Percentiles rank a stretch among this genome's conserved stretches.
phyloP scores from a whole-genome alignment of 2,329 filamentous ascomycete species.

The Pseudogymnoascus sp. region DNA sequence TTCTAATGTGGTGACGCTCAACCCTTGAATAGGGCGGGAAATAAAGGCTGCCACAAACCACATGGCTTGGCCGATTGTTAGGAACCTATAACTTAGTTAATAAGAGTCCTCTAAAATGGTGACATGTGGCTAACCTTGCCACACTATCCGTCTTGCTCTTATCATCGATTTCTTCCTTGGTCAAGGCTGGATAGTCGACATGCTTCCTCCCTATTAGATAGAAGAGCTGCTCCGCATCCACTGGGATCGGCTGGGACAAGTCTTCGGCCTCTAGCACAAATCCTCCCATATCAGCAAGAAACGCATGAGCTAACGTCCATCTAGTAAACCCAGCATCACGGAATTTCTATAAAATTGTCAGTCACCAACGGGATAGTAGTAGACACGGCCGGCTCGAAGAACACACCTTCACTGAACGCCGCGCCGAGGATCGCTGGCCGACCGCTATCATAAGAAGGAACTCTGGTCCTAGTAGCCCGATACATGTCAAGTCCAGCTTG shows the following conservation, averaged over 20 bases:
- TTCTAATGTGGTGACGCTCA: slow-evolving; percentile 20
- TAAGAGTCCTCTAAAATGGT: slow-evolving; percentile 4
- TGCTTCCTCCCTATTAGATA: slow-evolving; percentile 27
- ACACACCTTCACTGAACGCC: slow-evolving; percentile 27
- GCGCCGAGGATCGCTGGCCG: slow-evolving; percentile 30
- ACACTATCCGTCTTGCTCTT: slow-evolving; percentile 28
- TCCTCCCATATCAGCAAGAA: slow-evolving; percentile 37
- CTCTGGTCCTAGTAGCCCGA: slow-evolving; percentile 33
- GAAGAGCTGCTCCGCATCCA: slow-evolving; percentile 31
- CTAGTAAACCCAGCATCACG: slow-evolving; percentile 10
- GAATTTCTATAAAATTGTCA: slow-evolving; percentile 12
- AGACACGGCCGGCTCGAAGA: too few relatives aligned
- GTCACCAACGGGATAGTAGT: not conserved
- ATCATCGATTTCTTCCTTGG: slow-evolving; percentile 23
- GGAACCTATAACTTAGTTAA: slow-evolving; percentile 21
- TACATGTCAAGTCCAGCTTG: slow-evolving; percentile 29
- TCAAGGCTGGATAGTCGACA: slow-evolving; percentile 25
- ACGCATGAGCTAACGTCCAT: slow-evolving; percentile 35
- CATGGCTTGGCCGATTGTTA: slow-evolving; percentile 20
- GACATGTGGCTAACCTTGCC: slow-evolving; percentile 15
- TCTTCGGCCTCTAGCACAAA: slow-evolving; percentile 29
- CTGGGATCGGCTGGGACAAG: slow-evolving; percentile 26
- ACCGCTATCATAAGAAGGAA: slow-evolving; percentile 30
- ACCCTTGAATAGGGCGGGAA: slow-evolving; percentile 13
- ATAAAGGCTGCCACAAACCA: slow-evolving; percentile 19